phyloP scores from a whole-genome alignment of 495 filamentous ascomycete genomes.

The Penicillium lividum region DNA sequence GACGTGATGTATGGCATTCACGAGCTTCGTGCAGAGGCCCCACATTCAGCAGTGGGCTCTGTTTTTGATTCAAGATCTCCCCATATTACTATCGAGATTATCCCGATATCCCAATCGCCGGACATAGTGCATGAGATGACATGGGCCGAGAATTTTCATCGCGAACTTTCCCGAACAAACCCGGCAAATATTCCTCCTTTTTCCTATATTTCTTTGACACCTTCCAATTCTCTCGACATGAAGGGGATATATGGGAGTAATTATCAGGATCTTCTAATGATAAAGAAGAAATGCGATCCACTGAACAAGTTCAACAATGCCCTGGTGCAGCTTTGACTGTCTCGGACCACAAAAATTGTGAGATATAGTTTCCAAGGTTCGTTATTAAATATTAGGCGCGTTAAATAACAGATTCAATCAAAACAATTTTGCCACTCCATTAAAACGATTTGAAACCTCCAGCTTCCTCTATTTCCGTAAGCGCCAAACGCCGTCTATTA shows the following conservation, averaged over 20 bases:
- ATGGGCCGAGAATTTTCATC: conserved; percentile 15
- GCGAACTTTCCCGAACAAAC: conserved; percentile 16
- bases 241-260: conserved; percentile 10
- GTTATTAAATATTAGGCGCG: neutral
- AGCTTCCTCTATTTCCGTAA: neutral
- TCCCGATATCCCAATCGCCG: conserved; percentile 9
- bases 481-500: neutral
- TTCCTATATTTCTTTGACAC: conserved; percentile 15
- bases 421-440: neutral
- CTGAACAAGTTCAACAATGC: conserved; percentile 16
- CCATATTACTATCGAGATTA: conserved; percentile 19
- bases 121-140: conserved; percentile 3
- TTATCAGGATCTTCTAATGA: conserved; percentile 9
- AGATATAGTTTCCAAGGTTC: neutral
- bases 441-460: neutral
- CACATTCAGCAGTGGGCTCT: neutral
- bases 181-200: conserved; percentile 7
- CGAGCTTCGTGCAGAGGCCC: conserved; percentile 14
- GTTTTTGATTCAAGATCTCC: conserved; percentile 10
- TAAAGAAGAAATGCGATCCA: conserved; percentile 18
- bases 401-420: neutral
- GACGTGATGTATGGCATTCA: conserved; percentile 16
- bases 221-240: conserved; percentile 4
- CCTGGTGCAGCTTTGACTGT: conserved; percentile 8
- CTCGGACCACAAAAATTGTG: neutral